Conservation (phyloP, 2,329 filamentous ascomycete genomes). For the Cercospora sojina region DNA sequence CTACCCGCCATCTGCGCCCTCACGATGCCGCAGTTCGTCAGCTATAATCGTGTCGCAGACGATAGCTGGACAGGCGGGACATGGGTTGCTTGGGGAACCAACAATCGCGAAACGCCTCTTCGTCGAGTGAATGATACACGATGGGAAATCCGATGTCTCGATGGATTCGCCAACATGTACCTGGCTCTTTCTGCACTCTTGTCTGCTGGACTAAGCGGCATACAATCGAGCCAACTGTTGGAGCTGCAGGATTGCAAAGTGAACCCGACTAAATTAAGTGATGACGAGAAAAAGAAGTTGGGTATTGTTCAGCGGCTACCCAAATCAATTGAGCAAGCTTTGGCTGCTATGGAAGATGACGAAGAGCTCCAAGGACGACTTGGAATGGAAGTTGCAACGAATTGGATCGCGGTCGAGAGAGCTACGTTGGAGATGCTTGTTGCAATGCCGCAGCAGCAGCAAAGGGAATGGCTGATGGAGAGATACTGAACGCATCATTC, state of each 20-base stretch:
- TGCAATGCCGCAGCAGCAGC: constrained; percentile 51
- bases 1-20: constrained; percentile 68
- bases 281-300: constrained; percentile 50
- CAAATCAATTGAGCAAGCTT: constrained; percentile 53
- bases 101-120: constrained; percentile 75
- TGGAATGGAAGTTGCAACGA: constrained; percentile 14
- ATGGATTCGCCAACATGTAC: constrained; percentile 78
- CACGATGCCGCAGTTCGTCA: constrained; percentile 62
- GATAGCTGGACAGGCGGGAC: constrained; percentile 76
- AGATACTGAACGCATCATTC: constrained; percentile 52
- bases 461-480: constrained; percentile 63
- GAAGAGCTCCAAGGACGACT: not conserved
- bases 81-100: constrained; percentile 77
- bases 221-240: constrained; percentile 49
- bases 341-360: constrained; percentile 49
- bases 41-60: constrained; percentile 67
- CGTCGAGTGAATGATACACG: constrained; percentile 54
- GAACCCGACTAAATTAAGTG: constrained; percentile 55
- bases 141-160: constrained; percentile 73
- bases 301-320: constrained; percentile 59
- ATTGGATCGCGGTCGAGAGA: constrained; percentile 52
- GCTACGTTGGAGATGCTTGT: constrained; percentile 55
- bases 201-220: constrained; percentile 58
- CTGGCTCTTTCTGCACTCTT: constrained; percentile 64
- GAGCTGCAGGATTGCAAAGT: constrained; percentile 54